Conservation (phyloP, 2,329 filamentous ascomycete genomes). For the Alternaria arbusti region DNA sequence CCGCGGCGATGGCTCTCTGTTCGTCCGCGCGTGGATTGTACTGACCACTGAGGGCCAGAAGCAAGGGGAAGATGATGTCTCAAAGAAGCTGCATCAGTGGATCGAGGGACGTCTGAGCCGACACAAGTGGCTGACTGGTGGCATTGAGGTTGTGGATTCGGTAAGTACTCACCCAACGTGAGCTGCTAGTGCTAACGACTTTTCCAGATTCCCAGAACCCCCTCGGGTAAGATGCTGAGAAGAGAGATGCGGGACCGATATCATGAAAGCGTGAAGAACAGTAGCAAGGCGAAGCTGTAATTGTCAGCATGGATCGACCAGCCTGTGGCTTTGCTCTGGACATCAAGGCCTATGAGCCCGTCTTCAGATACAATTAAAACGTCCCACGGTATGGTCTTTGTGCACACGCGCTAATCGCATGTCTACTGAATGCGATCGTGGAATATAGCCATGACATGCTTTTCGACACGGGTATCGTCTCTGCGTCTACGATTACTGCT, state of each 20-base stretch:
- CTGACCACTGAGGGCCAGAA: constrained; percentile 23
- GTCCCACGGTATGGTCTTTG: rapidly evolving
- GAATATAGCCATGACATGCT: background rate
- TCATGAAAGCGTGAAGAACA: constrained; percentile 28
- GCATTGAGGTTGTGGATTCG: constrained; percentile 37
- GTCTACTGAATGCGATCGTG: background rate
- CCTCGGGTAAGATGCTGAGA: constrained; percentile 39
- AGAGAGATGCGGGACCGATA: constrained; percentile 39
- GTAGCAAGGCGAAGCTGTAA: constrained; percentile 27
- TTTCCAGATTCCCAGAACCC: constrained; percentile 34
- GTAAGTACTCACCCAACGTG: constrained; percentile 13
- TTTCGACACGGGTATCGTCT: background rate
- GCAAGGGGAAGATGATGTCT: constrained; percentile 20
- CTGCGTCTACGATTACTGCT: background rate
- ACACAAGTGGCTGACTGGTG: constrained; percentile 41
- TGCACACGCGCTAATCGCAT: background rate
- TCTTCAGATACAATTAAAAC: background rate
- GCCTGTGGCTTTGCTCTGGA: background rate
- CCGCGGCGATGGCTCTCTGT: constrained; percentile 36
- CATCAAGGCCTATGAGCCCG: background rate
- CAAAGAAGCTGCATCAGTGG: constrained; percentile 30
- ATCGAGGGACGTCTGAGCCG: constrained; percentile 30
- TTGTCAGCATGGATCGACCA: background rate
- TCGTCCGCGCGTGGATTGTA: constrained; percentile 41
- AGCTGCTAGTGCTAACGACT: background rate